Percentiles rank a stretch among this genome's conserved stretches.
Conservation (phyloP, 2,329 filamentous ascomycete species). For the Nemania diffusa region DNA sequence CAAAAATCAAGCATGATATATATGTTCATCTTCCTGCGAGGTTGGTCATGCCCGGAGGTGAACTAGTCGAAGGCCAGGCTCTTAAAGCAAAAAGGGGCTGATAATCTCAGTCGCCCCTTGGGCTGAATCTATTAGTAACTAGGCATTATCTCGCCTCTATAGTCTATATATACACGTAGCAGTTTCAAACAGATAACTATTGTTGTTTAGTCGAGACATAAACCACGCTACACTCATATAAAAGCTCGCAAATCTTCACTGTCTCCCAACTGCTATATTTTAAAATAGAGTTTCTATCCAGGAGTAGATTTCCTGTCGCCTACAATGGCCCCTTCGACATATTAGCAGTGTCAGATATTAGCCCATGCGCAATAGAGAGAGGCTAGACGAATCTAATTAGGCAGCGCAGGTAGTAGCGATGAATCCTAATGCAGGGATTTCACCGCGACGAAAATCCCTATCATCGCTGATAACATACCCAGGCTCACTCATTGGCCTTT, state of each 20-base stretch:
- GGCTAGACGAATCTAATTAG: slow-evolving; percentile 1
- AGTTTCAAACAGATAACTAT: neutral
- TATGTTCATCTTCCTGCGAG: neutral
- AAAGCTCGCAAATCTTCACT: neutral
- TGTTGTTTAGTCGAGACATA: neutral
- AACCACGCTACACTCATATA: neutral
- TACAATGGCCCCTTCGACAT: neutral
- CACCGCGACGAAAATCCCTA: neutral
- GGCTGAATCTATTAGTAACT: neutral
- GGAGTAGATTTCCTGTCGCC: neutral
- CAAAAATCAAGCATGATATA: neutral
- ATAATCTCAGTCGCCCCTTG: neutral
- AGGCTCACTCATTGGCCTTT: neutral
- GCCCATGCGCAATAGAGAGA: neutral
- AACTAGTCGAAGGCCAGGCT: neutral
- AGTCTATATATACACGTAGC: neutral
- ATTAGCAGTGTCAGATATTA: neutral
- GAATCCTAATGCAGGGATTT: neutral
- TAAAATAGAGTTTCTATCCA: neutral
- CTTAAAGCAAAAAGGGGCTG: neutral
- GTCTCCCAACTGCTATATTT: neutral
- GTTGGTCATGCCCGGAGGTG: neutral
- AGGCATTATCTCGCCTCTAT: neutral
- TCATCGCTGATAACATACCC: neutral
- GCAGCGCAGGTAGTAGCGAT: neutral